These are phyloP conservation scores for Musa beccarii DNA, from an alignment of 176 grass and related monocot genomes.

Conservation along the genomic window DNA sequence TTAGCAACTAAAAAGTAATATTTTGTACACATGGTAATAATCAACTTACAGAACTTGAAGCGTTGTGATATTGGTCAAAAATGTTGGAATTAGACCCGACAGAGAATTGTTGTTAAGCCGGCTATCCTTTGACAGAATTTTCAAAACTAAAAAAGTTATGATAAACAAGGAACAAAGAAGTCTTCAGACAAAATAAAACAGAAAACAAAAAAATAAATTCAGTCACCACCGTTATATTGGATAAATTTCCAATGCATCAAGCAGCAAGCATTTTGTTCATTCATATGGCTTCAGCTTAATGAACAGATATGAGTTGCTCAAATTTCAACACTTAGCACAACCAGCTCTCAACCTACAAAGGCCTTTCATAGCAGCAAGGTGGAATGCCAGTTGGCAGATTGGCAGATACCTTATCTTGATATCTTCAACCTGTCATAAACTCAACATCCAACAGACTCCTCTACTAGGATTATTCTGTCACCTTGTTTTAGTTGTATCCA, in stretches of 20 bases:
- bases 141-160: not conserved
- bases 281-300: not conserved
- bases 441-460: not conserved
- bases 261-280: not conserved
- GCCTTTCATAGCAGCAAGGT: not conserved
- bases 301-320: not conserved
- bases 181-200: not conserved
- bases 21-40: not conserved
- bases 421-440: not conserved
- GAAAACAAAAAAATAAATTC: not conserved
- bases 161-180: not conserved
- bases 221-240: not conserved
- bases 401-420: not conserved
- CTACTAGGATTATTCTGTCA: not conserved
- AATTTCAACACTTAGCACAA: not conserved
- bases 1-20: not conserved
- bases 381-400: not conserved
- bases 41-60: constrained; percentile 11
- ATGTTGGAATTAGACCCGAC: not conserved
- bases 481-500: not conserved
- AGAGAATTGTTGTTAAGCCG: constrained; percentile 15
- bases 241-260: not conserved
- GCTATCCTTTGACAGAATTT: constrained; percentile 7
- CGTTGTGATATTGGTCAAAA: constrained; percentile 10
- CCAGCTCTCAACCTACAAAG: not conserved